phyloP scores from a whole-genome alignment of 1,284 basidiomycete species.

The Dichomitus squalens region DNA sequence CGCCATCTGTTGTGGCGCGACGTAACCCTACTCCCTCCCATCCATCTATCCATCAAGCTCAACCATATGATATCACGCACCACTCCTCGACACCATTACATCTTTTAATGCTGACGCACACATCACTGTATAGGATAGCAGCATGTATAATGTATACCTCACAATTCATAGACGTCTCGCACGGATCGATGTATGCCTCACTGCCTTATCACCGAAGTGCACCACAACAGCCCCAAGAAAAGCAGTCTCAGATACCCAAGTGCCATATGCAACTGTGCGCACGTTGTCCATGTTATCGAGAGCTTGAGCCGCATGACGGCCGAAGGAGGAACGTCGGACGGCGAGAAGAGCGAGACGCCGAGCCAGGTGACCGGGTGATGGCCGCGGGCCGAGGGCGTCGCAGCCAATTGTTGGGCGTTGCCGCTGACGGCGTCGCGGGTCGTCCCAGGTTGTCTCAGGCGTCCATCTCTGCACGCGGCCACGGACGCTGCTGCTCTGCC shows the following conservation, averaged over 20 bases:
- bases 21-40: neutral
- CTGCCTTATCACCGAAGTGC: neutral
- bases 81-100: neutral
- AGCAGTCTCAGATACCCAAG: no score
- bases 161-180: conserved; percentile 3
- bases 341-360: neutral
- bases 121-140: conserved; percentile 20
- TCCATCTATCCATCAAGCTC: neutral
- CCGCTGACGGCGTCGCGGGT: neutral
- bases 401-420: conserved; percentile 1
- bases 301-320: neutral
- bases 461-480: conserved; percentile 19
- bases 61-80: neutral
- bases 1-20: neutral
- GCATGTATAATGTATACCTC: conserved; percentile 22
- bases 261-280: no score
- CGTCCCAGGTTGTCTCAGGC: conserved; percentile 16
- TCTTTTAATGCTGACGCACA: conserved; percentile 7
- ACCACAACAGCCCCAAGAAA: no score
- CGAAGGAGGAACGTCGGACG: neutral
- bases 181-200: no score
- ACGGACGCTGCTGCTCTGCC: neutral
- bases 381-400: conserved; percentile 2
- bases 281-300: neutral
- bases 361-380: conserved; percentile 12